Percentiles rank a stretch among this genome's conserved stretches.
phyloP scores from a whole-genome alignment of 2,329 filamentous ascomycete species.

The Curvularia hawaiiensis region DNA sequence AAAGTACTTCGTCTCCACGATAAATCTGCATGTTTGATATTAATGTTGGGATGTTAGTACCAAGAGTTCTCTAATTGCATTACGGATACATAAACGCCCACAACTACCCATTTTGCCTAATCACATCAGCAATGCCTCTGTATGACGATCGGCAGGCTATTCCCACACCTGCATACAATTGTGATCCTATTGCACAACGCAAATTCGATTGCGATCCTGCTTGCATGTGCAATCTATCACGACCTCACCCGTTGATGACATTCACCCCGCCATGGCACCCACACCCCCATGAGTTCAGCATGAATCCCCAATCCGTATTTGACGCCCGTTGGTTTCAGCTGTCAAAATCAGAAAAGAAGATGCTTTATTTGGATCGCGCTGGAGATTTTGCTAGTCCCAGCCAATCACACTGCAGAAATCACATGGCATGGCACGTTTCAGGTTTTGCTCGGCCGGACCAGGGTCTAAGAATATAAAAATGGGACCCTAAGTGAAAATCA shows the following conservation, averaged over 20 bases:
- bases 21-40: neutral
- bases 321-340: neutral
- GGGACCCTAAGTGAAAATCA: neutral
- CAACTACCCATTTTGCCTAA: neutral
- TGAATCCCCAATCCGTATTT: neutral
- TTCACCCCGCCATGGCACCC: neutral
- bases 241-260: neutral
- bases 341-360: neutral
- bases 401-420: neutral
- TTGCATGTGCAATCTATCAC: neutral
- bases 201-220: neutral
- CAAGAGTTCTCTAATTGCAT: neutral
- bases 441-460: neutral
- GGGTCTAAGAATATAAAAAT: neutral
- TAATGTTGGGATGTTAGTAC: neutral
- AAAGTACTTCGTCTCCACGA: neutral
- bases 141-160: neutral
- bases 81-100: neutral
- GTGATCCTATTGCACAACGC: neutral
- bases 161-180: neutral
- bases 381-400: neutral
- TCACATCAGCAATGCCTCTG: neutral
- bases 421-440: constrained; percentile 3
- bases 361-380: neutral
- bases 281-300: neutral